Base-by-base conservation (phyloP, 768 basidiomycete species). In the Leccinum variicolor region DNA sequence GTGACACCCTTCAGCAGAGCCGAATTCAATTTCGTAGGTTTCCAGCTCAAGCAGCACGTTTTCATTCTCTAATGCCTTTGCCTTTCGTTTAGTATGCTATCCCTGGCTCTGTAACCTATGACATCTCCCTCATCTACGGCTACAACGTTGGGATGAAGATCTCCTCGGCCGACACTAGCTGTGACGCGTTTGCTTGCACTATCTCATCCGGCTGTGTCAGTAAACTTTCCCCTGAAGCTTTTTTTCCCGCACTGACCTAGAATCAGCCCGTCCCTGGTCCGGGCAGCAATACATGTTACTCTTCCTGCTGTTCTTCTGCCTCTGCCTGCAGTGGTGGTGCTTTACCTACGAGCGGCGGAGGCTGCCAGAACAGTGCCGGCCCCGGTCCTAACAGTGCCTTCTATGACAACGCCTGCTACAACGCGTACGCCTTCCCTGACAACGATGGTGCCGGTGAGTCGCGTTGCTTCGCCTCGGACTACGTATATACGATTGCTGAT, bases 121-220 rank as follows among this genome's bases (percentile, higher is more conserved):
- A 73, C 29, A 73, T 73, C 23, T 73, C 69, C 19, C 62, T 71
- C 51, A 73, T 71, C 56, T 73, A 73, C 10, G 71, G 69, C 0
- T 71, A 71, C 56, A 73, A 73, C 13, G 69, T 73, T 19, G 69
- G 69, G 28, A 71, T 71, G 71, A n/a, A 73, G 49, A 73, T 71
- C 14, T 73, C 69, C 21, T 71, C 71, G 0, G 53, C 63, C 1
- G 65, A 73, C 36, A 0, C 10, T 2, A 47, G 54, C 52, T 71
- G 69, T n/a, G 69, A 71, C 11, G 61, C 58, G 15, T 71, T 68
- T 26, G 69, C 71, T n/a, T 71, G 71, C 39, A 73, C 65, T 4
- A 69, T 71, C 29, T 46, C 51, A 26, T 73, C 71, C 1, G 67
- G 71, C 28, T 73, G 69, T 34, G 71, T 71, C 45, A 67, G 71